Conservation (phyloP, 1,284 basidiomycete genomes). For the Cryptococcus sp. region DNA sequence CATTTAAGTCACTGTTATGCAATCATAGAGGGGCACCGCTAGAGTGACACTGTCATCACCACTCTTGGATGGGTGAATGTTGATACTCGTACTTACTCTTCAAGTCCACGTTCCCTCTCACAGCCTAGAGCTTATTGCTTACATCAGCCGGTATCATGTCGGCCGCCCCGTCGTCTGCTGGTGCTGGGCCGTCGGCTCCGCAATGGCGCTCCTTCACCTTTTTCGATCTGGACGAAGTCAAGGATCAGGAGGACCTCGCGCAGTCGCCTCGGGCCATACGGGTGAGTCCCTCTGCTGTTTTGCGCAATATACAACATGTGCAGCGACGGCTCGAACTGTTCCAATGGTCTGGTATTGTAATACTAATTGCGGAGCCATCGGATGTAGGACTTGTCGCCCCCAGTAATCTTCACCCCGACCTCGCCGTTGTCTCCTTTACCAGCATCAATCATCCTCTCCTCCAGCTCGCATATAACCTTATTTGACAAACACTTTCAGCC, state of each 20-base stretch:
- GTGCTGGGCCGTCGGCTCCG: slow-evolving; percentile 28
- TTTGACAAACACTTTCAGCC: slow-evolving; percentile 75
- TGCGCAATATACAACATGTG: neutral
- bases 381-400: slow-evolving; percentile 32
- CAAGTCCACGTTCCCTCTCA: too few species aligned
- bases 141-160: slow-evolving; percentile 2
- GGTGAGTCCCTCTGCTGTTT: slow-evolving; percentile 52
- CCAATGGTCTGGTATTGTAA: neutral
- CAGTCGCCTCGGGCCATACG: slow-evolving; percentile 75
- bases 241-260: slow-evolving; percentile 74
- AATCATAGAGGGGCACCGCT: slow-evolving; percentile 11
- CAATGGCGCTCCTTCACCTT: slow-evolving; percentile 73
- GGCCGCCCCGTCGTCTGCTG: slow-evolving; percentile 1
- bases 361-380: neutral
- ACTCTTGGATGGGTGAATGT: too few species aligned
- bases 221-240: slow-evolving; percentile 63
- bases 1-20: slow-evolving; percentile 1
- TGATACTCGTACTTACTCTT: too few species aligned
- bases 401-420: slow-evolving; percentile 40
- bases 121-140: too few species aligned
- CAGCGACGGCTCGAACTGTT: neutral
- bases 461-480: slow-evolving; percentile 35
- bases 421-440: slow-evolving; percentile 40
- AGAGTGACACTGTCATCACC: too few species aligned
- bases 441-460: slow-evolving; percentile 42